Evolutionary conservation across 2,329 filamentous ascomycete species (phyloP), one percentile per base, ranked within the genome.

Genomic region (Fusarium veterinarium): DNA sequence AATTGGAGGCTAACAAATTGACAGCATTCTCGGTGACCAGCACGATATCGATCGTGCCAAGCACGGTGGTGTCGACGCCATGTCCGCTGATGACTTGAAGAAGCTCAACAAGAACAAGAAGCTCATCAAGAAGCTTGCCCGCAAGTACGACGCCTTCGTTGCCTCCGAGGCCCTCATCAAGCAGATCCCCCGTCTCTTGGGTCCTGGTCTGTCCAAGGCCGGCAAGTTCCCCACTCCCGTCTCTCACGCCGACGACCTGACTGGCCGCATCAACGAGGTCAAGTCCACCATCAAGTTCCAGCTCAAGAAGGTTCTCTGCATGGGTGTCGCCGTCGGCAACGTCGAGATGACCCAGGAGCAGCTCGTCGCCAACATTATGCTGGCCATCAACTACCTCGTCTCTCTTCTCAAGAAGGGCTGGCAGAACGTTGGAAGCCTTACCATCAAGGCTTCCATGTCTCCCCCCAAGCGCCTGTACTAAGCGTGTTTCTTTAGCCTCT

Each of bases 21-120:
- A 23, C 46, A 82, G 82, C 88, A 91, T 91, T 80, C 85, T 91
- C 68, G 89, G 89, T 88, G 89, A 91, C 86, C 89, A 90, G 92
- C 95, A 98, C 91, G 96, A 99, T 91, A 97, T 99, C 84, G 96
- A 99, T 86, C 95, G 96, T 91, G 95, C 96, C 84, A 99, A 99
- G 92, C 96, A 99, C 91, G 93, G 95, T 83, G 95, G 95, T 85
- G 91, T 98, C 80, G 96, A 99, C 84, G 95, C 95, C 88, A 98
- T 98, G 96, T 97, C 94, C 82, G 87, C 94, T 78, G 96, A 99
- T 82, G 96, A 99, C 87, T 89, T 99, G 88, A 99, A 99, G 94
- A 99, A 99, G 93, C 94, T 99, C 80, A 99, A 99, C 93, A 99
- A 99, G 94, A 99, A 99, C 94, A 98, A 99, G 94, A 99, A 99